These are phyloP conservation scores for Zopfia rhizophila DNA, from an alignment of 2,329 filamentous ascomycete species.

Conservation along the genomic window DNA sequence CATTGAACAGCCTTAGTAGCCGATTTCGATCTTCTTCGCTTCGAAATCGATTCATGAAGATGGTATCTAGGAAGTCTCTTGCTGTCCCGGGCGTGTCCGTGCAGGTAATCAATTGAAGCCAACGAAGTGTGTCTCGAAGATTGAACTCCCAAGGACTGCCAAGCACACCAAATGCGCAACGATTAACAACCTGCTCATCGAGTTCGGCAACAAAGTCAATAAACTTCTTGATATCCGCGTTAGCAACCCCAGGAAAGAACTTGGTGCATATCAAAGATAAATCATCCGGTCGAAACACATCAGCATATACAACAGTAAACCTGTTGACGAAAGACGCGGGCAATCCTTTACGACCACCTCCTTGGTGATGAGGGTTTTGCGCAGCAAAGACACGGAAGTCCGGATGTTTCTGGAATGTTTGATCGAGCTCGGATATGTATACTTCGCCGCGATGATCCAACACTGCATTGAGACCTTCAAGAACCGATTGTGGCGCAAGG, in stretches of 20 bases:
- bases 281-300: constrained; percentile 85
- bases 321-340: constrained; percentile 97
- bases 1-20: constrained; percentile 72
- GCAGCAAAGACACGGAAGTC: constrained; percentile 96
- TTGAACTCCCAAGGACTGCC: constrained; percentile 96
- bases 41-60: constrained; percentile 90
- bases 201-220: constrained; percentile 85
- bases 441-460: constrained; percentile 96
- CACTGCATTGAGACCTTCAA: constrained; percentile 96
- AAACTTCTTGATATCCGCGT: constrained; percentile 70
- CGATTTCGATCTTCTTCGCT: constrained; percentile 72
- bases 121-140: constrained; percentile 86
- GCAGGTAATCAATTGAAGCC: constrained; percentile 78
- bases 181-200: constrained; percentile 74
- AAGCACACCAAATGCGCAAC: constrained; percentile 63
- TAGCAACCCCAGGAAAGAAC: constrained; percentile 74
- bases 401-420: constrained; percentile 89
- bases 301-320: constrained; percentile 97
- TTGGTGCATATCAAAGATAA: constrained; percentile 82
- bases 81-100: constrained; percentile 67
- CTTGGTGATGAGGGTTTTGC: constrained; percentile 97
- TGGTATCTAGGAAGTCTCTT: constrained; percentile 80
- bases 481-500: constrained; percentile 92
- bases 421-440: constrained; percentile 93
- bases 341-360: constrained; percentile 92